A percentile compares a stretch with the other conserved stretches of the same genome.
Evolutionary conservation across 768 basidiomycete species (phyloP).

Genomic region (Cytidiella melzeri): DNA sequence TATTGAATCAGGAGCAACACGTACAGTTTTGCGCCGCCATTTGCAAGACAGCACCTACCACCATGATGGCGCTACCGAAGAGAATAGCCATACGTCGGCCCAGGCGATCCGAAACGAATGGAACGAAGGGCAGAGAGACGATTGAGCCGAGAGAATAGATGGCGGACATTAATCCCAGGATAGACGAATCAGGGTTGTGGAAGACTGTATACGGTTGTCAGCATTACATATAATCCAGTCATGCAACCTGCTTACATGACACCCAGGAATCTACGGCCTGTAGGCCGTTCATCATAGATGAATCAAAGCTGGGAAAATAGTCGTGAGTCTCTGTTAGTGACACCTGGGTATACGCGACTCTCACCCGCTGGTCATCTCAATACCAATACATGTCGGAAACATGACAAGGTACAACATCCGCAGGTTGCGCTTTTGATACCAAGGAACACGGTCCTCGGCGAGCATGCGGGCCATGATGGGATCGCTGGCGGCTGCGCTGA

Average conservation of each 20-base stretch:
- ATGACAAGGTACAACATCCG: slow-evolving; percentile 48
- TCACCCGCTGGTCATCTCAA: slow-evolving; percentile 58
- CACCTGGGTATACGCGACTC: slow-evolving; percentile 17
- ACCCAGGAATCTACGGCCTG: slow-evolving; percentile 56
- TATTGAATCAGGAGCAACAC: not conserved
- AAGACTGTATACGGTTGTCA: slow-evolving; percentile 34
- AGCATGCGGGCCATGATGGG: slow-evolving; percentile 12
- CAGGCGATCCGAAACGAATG: slow-evolving; percentile 42
- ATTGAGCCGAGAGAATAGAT: slow-evolving; percentile 60
- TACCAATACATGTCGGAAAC: slow-evolving; percentile 54
- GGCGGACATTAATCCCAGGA: slow-evolving; percentile 51
- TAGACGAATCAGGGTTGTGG: slow-evolving; percentile 44
- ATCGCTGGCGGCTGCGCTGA: slow-evolving; percentile 2
- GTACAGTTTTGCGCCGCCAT: slow-evolving; percentile 33
- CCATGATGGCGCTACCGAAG: slow-evolving; percentile 38
- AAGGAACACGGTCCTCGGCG: slow-evolving; percentile 45
- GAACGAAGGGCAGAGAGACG: slow-evolving; percentile 46
- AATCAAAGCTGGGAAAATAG: slow-evolving; percentile 39
- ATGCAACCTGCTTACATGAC: slow-evolving; percentile 32
- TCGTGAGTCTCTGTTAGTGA: not conserved
- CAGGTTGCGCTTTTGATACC: slow-evolving; percentile 60
- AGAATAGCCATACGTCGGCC: slow-evolving; percentile 47
- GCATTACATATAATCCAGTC: not conserved
- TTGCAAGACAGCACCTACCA: slow-evolving; percentile 22
- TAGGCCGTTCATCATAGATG: slow-evolving; percentile 57